Evolutionary conservation across 306 rosid genomes (phyloP), one percentile per base, ranked within the genome.

Genomic region (Dicorynia guianensis): DNA sequence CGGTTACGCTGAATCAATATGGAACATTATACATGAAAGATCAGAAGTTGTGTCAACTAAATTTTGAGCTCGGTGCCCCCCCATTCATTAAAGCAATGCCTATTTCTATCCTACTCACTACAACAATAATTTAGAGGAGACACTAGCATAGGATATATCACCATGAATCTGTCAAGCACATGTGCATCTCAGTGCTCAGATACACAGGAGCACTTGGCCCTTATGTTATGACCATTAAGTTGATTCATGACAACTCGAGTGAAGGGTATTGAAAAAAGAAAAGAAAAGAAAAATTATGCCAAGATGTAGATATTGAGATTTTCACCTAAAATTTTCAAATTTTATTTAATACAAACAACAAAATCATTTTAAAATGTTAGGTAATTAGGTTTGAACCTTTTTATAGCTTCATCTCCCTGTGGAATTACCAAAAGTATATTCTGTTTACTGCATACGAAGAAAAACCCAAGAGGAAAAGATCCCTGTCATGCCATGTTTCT

Each of bases 401-500:
- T 25, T 2, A 25, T 25, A 2, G 30, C 30, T 25, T 25, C 30
- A 25, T 25, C 30, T 25, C 30, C 30, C 30, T 25, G 2, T 25
- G 2, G 30, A 25, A 25, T 25, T 25, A 25, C 30, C 30, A 25
- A 25, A 1, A 25, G 30, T 25, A 54, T 49, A 66, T 73, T 72
- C 10, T 63, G 38, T 60, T 39, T 79, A 30, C 11, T 65, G 64
- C 59, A 55, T 17, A 25, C 3, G 80, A 74, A 55, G 72, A 67
- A 14, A 35, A 80, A 72, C 46, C 67, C 63, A 58, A 10, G 8
- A 38, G 46, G 50, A 69, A 59, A 68, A 54, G 47, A 69, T 71
- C 56, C 54, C 57, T 80, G 80, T 50, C 48, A 63, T 63, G 75
- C 19, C 62, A 60, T 72, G 38, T 71, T 68, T 38, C 80, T 76